Percentiles rank a stretch among this genome's conserved stretches.
Conservation (phyloP, 2,329 filamentous ascomycete genomes). For the Helotiales sp. region DNA sequence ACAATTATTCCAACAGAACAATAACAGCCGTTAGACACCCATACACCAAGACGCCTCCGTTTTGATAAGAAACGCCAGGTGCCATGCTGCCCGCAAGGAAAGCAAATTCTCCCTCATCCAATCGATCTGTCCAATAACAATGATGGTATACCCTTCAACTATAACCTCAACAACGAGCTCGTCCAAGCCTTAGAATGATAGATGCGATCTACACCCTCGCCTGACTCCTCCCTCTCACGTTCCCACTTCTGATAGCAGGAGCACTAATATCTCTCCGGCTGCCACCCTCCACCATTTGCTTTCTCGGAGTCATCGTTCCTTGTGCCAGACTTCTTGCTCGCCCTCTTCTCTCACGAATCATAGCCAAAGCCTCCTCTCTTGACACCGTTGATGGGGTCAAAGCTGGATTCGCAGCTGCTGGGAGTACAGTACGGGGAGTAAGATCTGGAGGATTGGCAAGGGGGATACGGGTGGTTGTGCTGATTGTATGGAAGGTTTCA, state of each 20-base stretch:
- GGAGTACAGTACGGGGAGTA: slow-evolving; percentile 21
- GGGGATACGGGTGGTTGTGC: slow-evolving; percentile 35
- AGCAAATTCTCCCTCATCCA: slow-evolving; percentile 7
- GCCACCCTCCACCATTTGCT: slow-evolving; percentile 35
- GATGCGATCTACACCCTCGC: slow-evolving; percentile 18
- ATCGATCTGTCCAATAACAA: slow-evolving; percentile 4
- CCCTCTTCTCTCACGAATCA: slow-evolving; percentile 71
- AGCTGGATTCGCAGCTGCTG: slow-evolving; percentile 46
- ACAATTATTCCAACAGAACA: slow-evolving; percentile 6
- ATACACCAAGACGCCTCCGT: slow-evolving; percentile 17
- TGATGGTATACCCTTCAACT: not conserved
- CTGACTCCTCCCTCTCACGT: slow-evolving; percentile 26
- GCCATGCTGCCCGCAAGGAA: slow-evolving; percentile 25
- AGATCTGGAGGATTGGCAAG: slow-evolving; percentile 30
- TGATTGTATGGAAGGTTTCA: slow-evolving; percentile 34
- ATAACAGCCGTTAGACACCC: slow-evolving; percentile 3
- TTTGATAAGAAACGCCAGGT: slow-evolving; percentile 28
- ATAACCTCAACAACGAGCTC: not conserved
- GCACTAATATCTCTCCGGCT: slow-evolving; percentile 34
- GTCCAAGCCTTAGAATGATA: too few relatives aligned
- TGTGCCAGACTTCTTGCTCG: slow-evolving; percentile 68
- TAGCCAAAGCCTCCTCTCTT: slow-evolving; percentile 72
- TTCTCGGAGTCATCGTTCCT: slow-evolving; percentile 60
- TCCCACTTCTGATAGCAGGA: slow-evolving; percentile 29
- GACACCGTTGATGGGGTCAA: slow-evolving; percentile 67